Base-by-base conservation (phyloP, 2,329 filamentous ascomycete genomes). In the Fusarium sp. region DNA sequence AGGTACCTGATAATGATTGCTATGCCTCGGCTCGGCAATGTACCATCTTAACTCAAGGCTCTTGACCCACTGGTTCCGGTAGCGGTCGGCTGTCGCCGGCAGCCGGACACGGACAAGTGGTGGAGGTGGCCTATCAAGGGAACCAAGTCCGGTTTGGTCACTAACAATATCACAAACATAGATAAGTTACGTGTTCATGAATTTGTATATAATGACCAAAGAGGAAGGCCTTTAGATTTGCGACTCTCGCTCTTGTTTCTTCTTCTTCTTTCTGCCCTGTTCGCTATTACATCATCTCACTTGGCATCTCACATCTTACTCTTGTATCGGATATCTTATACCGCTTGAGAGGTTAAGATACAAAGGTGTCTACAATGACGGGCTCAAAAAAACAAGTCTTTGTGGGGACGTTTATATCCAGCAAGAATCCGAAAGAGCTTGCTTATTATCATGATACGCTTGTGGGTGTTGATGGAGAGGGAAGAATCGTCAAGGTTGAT, bases 341-440 rank as follows among this genome's bases (percentile, higher is more conserved):
- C 20, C 31, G 16, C 12, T 37, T 37, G 18, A 44, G 24, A 33
- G 15, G 18, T 23, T 12, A 29, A 43, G n/a, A 59, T 20, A 60
- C 43, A 42, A n/a, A 38, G 20, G 38, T 16, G 8, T 57, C 5
- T 26, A 41, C 15, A 15, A 65, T 72, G 68, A 53, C 74, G 33
- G 57, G 61, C 15, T 52, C 65, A 16, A 77, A 74, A 57, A 82
- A 83, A 48, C 80, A 86, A 71, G 71, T 88, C 21, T 86, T 88
- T 69, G 74, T 84, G 37, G 87, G 87, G 61, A 85, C 83, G 1
- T 89, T 89, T 70, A 79, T 89, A 58, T 85, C 88, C 76, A 83
- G 83, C 76, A 84, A 80, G 66, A 79, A 76, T 16, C 81, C 83
- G 6, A 79, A 80, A 58, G 77, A 84, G 71, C 80, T 89, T 18